Conservation (phyloP, 2,329 filamentous ascomycete genomes). For the Incumbomyces lentus region DNA sequence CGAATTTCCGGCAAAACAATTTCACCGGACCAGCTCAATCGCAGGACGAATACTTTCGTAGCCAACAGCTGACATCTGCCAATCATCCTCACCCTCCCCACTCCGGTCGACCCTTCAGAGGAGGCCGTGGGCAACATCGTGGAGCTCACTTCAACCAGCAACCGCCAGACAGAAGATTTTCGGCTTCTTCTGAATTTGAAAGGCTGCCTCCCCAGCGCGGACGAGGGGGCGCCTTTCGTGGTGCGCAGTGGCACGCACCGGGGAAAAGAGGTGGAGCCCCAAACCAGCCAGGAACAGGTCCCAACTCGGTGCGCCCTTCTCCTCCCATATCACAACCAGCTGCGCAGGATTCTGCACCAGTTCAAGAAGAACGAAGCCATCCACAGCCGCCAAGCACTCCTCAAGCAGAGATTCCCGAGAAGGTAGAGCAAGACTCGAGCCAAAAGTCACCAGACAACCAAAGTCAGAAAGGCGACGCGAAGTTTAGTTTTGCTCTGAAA, state of each 20-base stretch:
- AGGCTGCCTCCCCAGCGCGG: constrained; percentile 33
- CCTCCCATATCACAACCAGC: too few species aligned
- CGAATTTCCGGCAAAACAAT: constrained; percentile 48
- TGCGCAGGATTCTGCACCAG: constrained; percentile 15
- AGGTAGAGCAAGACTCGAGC: constrained; percentile 46
- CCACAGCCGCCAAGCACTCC: constrained; percentile 39
- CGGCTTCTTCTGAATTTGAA: constrained; percentile 8
- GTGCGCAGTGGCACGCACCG: constrained; percentile 59
- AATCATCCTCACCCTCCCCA: constrained; percentile 45
- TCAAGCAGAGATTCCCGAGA: constrained; percentile 47
- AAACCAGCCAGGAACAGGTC: constrained; percentile 27
- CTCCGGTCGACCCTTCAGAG: constrained; percentile 39
- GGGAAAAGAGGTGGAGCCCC: constrained; percentile 34
- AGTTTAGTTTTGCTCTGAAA: constrained; percentile 93
- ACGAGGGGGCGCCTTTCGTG: constrained; percentile 50
- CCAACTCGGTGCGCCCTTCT: constrained; percentile 26
- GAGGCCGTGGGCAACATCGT: constrained; percentile 46
- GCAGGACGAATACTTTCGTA: constrained; percentile 44
- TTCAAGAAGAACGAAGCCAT: constrained; percentile 25
- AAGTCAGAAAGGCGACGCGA: constrained; percentile 47
- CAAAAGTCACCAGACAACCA: constrained; percentile 43
- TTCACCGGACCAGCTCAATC: constrained; percentile 41
- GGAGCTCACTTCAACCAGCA: constrained; percentile 45
- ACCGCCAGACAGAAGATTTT: constrained; percentile 19
- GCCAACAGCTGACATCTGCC: constrained; percentile 38